These are phyloP conservation scores for Hypoxylon sp. DNA, from an alignment of 2,329 filamentous ascomycete genomes.

Conservation along the genomic window DNA sequence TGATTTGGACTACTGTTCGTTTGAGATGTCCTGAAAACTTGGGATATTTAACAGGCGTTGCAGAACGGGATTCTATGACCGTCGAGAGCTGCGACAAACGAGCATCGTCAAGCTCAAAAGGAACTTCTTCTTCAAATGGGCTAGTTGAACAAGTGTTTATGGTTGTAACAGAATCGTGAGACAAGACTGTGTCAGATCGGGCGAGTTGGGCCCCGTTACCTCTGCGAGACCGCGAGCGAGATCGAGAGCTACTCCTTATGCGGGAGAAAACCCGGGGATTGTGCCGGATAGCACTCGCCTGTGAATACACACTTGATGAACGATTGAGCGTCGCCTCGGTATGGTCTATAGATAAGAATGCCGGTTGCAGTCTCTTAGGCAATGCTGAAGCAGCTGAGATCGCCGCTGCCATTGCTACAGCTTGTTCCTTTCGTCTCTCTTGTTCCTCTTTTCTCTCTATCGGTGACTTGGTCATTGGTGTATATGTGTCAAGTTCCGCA, in stretches of 20 bases:
- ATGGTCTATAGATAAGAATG: conserved; percentile 49
- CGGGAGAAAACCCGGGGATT: conserved; percentile 24
- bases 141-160: conserved; percentile 53
- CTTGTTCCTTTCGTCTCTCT: conserved; percentile 48
- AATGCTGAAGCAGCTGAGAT: conserved; percentile 46
- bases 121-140: conserved; percentile 52
- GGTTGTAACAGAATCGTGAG: conserved; percentile 56
- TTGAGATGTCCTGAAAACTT: conserved; percentile 49
- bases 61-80: conserved; percentile 62
- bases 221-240: conserved; percentile 43
- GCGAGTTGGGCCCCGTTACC: conserved; percentile 33
- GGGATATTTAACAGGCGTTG: conserved; percentile 53
- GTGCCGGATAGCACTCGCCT: conserved; percentile 48
- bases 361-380: conserved; percentile 49
- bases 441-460: conserved; percentile 50
- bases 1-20: conserved; percentile 48
- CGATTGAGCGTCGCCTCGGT: conserved; percentile 45
- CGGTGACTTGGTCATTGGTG: conserved; percentile 51
- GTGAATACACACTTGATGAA: conserved; percentile 57
- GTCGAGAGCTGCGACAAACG: conserved; percentile 59
- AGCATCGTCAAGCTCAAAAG: conserved; percentile 50
- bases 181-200: conserved; percentile 50
- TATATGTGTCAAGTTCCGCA: conserved; percentile 51
- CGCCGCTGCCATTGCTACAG: conserved; percentile 42
- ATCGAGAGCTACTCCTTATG: conserved; percentile 42